These are phyloP conservation scores for Coemansia pectinata DNA, from an alignment of 192 early-diverging fungal genomes.

Conservation along the genomic window DNA sequence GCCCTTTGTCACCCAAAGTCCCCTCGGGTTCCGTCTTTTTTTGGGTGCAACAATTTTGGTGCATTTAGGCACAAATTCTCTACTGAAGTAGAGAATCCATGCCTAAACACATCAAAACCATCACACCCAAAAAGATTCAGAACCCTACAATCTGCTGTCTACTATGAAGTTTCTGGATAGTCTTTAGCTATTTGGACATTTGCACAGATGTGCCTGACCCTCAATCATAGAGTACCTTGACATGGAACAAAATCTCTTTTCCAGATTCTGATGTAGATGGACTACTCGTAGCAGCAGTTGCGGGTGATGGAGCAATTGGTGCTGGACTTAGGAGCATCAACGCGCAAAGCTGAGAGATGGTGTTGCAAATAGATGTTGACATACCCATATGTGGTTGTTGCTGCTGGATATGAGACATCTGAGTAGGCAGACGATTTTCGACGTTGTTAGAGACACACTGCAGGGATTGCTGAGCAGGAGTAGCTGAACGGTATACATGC, in stretches of 20 bases:
- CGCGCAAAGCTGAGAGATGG: constrained; percentile 8
- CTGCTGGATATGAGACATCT: not conserved
- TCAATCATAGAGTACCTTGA: constrained; percentile 57
- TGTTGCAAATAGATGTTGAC: constrained; percentile 28
- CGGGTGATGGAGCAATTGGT: not conserved
- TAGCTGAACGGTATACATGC: constrained; percentile 19
- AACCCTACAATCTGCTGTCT: too few relatives aligned
- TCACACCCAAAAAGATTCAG: too few relatives aligned
- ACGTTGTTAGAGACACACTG: not conserved
- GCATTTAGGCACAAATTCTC: too few relatives aligned
- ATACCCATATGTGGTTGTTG: not conserved
- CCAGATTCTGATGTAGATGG: constrained; percentile 21
- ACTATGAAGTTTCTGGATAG: too few relatives aligned
- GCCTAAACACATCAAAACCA: too few relatives aligned
- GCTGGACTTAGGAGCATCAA: constrained; percentile 4
- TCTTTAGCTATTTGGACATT: too few relatives aligned
- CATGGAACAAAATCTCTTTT: constrained; percentile 54
- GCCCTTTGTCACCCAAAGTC: too few relatives aligned
- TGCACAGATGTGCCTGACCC: too few relatives aligned
- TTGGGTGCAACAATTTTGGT: too few relatives aligned
- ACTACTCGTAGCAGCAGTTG: not conserved
- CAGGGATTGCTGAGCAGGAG: constrained; percentile 9
- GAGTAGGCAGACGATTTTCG: not conserved
- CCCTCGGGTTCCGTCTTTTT: too few relatives aligned
- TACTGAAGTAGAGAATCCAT: too few relatives aligned